phyloP scores from a whole-genome alignment of 2,329 filamentous ascomycete genomes.

The Penicillium sp. region DNA sequence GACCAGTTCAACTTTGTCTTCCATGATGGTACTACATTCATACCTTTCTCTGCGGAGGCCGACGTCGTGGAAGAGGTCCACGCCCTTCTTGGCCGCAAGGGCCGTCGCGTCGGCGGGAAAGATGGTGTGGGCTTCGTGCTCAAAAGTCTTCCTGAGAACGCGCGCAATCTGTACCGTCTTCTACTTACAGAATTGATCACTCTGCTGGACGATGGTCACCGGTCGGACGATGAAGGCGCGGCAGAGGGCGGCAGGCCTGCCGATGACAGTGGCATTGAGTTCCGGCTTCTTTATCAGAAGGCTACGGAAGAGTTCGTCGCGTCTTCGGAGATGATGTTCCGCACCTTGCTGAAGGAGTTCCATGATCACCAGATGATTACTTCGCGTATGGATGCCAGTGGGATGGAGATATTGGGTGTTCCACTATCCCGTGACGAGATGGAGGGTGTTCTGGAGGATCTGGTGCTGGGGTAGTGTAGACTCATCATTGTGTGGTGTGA shows the following conservation, averaged over 20 bases:
- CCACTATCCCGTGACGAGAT: constrained; percentile 86
- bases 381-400: constrained; percentile 76
- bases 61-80: constrained; percentile 90
- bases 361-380: constrained; percentile 98
- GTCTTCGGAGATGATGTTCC: constrained; percentile 91
- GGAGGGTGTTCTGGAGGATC: constrained; percentile 80
- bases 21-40: constrained; percentile 91
- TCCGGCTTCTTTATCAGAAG: constrained; percentile 87
- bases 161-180: constrained; percentile 78
- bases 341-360: constrained; percentile 92
- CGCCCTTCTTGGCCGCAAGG: constrained; percentile 75
- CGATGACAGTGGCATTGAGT: constrained; percentile 69
- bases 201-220: constrained; percentile 54
- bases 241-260: constrained; percentile 29
- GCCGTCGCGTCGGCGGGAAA: constrained; percentile 75
- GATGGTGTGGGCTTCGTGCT: constrained; percentile 91
- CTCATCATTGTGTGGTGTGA: constrained; percentile 8
- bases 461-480: constrained; percentile 40
- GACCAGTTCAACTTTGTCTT: constrained; percentile 82
- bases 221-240: constrained; percentile 50
- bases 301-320: constrained; percentile 96
- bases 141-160: constrained; percentile 86
- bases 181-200: constrained; percentile 80
- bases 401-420: constrained; percentile 78
- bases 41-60: constrained; percentile 66